phyloP scores from a whole-genome alignment of 345 rosid species.

The Populus euphratica region DNA sequence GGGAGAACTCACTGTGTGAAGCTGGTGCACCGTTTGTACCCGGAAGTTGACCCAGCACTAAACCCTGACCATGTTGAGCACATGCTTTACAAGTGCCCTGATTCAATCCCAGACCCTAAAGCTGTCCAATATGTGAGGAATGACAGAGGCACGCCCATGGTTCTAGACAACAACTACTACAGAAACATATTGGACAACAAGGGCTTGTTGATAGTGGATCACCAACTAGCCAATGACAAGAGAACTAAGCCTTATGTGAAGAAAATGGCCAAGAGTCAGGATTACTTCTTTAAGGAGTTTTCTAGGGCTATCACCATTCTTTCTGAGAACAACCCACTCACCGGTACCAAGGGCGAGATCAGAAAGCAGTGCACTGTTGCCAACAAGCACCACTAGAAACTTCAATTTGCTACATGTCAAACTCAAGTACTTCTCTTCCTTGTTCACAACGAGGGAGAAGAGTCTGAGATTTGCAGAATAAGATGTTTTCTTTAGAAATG shows the following conservation, averaged over 20 bases:
- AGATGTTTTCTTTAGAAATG: slow-evolving; percentile 12
- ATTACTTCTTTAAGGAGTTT: slow-evolving; percentile 90
- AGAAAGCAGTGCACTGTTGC: slow-evolving; percentile 81
- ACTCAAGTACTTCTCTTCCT: slow-evolving; percentile 7
- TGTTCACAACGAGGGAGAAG: slow-evolving; percentile 14
- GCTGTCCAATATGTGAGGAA: slow-evolving; percentile 94
- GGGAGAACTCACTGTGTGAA: slow-evolving; percentile 95
- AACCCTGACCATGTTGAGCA: slow-evolving; percentile 82
- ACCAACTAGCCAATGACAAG: slow-evolving; percentile 81
- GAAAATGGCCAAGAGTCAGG: slow-evolving; percentile 93
- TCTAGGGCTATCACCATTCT: slow-evolving; percentile 74
- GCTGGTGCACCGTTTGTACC: slow-evolving; percentile 87
- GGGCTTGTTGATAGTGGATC: slow-evolving; percentile 84
- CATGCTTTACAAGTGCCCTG: slow-evolving; percentile 95
- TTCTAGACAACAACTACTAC: slow-evolving; percentile 90
- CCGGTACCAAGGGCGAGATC: slow-evolving; percentile 88
- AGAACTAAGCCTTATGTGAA: slow-evolving; percentile 81
- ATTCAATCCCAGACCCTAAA: slow-evolving; percentile 90
- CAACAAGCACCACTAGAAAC: slow-evolving; percentile 67
- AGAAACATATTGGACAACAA: slow-evolving; percentile 91
- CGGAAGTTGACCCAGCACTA: slow-evolving; percentile 69
- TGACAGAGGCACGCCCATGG: slow-evolving; percentile 93
- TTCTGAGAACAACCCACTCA: slow-evolving; percentile 92
- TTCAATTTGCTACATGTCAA: neutral
- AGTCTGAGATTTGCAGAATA: slow-evolving; percentile 26